Conservation (phyloP, 2,329 filamentous ascomycete species). For the Paecilomyces sp. region DNA sequence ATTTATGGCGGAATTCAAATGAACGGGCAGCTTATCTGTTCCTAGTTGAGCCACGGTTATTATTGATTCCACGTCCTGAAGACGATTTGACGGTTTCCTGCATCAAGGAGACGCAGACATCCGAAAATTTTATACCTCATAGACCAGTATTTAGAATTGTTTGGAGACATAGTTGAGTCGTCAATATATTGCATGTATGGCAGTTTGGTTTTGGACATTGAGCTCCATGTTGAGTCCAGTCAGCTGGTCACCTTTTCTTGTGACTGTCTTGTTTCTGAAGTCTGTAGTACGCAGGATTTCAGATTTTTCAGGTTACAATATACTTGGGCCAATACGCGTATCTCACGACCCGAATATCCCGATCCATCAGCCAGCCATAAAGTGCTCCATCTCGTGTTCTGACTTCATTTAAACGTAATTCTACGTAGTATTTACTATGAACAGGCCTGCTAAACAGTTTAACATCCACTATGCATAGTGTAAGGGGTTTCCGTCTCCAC, state of each 20-base stretch:
- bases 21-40: not conserved
- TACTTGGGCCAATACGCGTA: not conserved
- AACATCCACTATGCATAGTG: too few relatives aligned
- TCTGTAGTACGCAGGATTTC: too few relatives aligned
- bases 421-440: too few relatives aligned
- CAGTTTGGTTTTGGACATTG: not conserved
- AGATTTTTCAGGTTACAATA: too few relatives aligned
- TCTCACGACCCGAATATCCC: not conserved
- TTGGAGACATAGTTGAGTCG: not conserved
- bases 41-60: not conserved
- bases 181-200: not conserved
- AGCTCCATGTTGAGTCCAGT: too few relatives aligned
- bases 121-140: not conserved
- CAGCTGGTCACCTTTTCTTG: too few relatives aligned
- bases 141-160: not conserved
- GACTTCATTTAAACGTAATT: not conserved
- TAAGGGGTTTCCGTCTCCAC: too few relatives aligned
- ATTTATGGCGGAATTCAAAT: slow-evolving; percentile 75
- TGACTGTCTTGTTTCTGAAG: too few relatives aligned
- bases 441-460: too few relatives aligned
- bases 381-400: not conserved
- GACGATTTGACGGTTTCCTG: not conserved
- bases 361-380: not conserved
- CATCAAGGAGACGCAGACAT: not conserved
- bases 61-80: not conserved